Evolutionary conservation across 495 filamentous ascomycete genomes (phyloP).

Genomic region (Hypomontagnella submonticulosa): DNA sequence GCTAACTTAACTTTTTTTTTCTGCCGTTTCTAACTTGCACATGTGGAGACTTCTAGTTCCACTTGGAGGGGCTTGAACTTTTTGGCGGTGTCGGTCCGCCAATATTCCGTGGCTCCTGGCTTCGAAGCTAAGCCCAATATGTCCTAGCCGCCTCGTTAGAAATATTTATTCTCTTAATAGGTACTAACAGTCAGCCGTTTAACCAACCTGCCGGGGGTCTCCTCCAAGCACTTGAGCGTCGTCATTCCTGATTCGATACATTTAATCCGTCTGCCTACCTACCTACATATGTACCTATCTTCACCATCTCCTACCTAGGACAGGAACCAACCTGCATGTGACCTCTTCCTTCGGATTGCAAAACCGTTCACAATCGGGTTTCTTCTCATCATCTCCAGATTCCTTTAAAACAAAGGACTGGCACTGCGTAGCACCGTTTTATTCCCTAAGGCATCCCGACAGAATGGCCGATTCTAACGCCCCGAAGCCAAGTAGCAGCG

Average conservation of each 20-base stretch:
- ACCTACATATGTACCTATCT: conserved; percentile 16
- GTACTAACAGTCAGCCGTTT: neutral
- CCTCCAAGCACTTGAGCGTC: conserved; percentile 37
- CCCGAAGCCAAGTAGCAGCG: conserved; percentile 97
- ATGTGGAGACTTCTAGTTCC: conserved; percentile 23
- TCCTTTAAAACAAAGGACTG: conserved; percentile 4
- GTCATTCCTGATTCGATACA: conserved; percentile 48
- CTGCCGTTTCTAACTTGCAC: conserved; percentile 35
- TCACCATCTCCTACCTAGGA: conserved; percentile 6
- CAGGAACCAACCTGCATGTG: conserved; percentile 27
- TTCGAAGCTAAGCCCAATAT: neutral
- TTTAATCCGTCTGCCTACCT: conserved; percentile 37
- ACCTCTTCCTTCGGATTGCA: conserved; percentile 15
- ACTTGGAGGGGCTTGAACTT: conserved; percentile 6
- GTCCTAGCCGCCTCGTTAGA: conserved; percentile 17
- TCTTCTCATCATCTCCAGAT: conserved; percentile 13
- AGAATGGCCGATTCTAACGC: conserved; percentile 68
- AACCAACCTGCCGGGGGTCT: conserved; percentile 23
- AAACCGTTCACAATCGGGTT: conserved; percentile 10
- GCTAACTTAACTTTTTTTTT: conserved; percentile 50
- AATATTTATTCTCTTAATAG: conserved; percentile 6
- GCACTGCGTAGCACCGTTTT: neutral
- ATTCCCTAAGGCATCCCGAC: conserved; percentile 14
- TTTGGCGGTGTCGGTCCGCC: conserved; percentile 44
- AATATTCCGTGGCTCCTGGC: conserved; percentile 26